Evolutionary conservation across 2,329 filamentous ascomycete genomes (phyloP).

Genomic region (Ophiostoma ips): DNA sequence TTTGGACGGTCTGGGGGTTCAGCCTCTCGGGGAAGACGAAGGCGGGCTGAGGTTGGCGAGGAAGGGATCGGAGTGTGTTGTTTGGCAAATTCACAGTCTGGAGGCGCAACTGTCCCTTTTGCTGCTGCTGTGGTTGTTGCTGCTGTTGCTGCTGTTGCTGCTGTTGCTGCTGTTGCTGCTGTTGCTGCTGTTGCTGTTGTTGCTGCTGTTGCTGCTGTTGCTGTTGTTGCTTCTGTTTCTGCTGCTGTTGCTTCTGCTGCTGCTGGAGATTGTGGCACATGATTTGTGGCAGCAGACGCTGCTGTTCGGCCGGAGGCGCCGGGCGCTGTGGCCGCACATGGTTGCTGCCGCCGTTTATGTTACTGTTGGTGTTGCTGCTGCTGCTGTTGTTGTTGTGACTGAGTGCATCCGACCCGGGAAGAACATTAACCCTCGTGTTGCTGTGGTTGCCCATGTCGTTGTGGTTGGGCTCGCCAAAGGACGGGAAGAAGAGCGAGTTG

Average conservation of each 20-base stretch:
- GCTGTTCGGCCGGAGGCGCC: constrained; percentile 10
- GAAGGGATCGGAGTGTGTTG: too few species aligned
- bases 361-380: background rate
- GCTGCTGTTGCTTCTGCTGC: constrained; percentile 7
- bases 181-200: constrained; percentile 3
- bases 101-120: background rate
- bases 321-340: constrained; percentile 5
- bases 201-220: too few species aligned
- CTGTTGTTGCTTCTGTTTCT: background rate
- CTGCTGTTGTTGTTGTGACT: background rate
- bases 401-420: background rate
- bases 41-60: too few species aligned
- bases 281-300: constrained; percentile 4
- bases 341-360: too few species aligned
- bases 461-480: constrained; percentile 2
- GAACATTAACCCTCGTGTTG: background rate
- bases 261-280: constrained; percentile 2
- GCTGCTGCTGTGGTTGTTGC: too few species aligned
- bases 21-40: too few species aligned
- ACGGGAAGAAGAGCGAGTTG: constrained; percentile 8
- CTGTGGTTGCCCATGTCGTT: constrained; percentile 1
- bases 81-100: too few species aligned
- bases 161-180: constrained; percentile 5
- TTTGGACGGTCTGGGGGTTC: too few species aligned
- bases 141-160: constrained; percentile 3